Percentiles rank a stretch among this genome's conserved stretches.
Conservation (phyloP, 768 basidiomycete species). For the Leucosporidium creatinivorum region DNA sequence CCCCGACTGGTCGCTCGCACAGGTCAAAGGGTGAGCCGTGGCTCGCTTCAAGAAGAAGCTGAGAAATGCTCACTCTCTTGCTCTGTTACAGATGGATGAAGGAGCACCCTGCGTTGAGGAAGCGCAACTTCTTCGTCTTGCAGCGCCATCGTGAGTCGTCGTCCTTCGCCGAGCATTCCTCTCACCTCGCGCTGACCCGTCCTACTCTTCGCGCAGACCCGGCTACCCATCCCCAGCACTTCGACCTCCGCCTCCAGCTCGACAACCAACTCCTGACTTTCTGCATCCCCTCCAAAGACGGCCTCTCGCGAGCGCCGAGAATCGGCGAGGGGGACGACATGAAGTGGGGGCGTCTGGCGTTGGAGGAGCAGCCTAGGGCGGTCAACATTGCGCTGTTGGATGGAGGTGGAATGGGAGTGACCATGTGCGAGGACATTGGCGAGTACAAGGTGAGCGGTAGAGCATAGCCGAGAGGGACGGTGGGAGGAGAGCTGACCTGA, state of each 20-base stretch:
- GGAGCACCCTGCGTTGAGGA: neutral
- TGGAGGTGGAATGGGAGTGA: no score
- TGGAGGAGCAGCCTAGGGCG: no score
- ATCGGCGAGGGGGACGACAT: neutral
- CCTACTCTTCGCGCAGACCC: constrained; percentile 2
- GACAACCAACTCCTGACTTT: constrained; percentile 4
- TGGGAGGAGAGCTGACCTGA: neutral
- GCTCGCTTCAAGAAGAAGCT: no score
- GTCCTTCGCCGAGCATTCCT: neutral
- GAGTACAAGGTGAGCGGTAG: constrained; percentile 10
- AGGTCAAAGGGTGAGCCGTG: no score
- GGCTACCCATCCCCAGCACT: constrained; percentile 4
- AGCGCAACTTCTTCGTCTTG: constrained; percentile 25
- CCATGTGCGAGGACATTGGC: constrained; percentile 12
- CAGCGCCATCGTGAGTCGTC: constrained; percentile 13
- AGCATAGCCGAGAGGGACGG: no score
- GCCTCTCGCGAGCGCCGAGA: neutral
- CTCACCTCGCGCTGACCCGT: neutral
- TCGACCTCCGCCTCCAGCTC: constrained; percentile 26
- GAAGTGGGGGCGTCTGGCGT: no score
- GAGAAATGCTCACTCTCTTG: no score
- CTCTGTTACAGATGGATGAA: no score
- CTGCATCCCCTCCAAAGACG: constrained; percentile 10
- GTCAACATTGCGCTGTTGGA: no score
- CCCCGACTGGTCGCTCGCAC: no score